A percentile compares a stretch with the other conserved stretches of the same genome.
Evolutionary conservation across 129 eudicot genomes (phyloP).

Genomic region (Arctium lappa): DNA sequence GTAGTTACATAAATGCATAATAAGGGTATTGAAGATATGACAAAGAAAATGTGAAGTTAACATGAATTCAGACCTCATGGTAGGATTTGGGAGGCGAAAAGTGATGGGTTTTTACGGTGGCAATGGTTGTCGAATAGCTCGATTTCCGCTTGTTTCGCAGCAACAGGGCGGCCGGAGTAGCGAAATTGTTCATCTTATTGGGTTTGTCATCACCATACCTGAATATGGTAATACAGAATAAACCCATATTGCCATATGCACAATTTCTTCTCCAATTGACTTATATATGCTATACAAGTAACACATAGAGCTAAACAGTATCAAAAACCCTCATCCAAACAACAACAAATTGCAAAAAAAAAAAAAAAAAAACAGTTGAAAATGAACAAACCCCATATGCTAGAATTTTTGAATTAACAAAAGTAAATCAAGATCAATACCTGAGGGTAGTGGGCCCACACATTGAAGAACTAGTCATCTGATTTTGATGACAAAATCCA

Average conservation of each 20-base stretch:
- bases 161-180: constrained; percentile 10
- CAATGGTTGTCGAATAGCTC: constrained; percentile 47
- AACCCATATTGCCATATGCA: constrained; percentile 53
- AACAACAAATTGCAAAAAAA: background rate
- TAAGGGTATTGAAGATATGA: background rate
- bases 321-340: constrained; percentile 21
- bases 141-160: constrained; percentile 45
- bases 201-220: constrained; percentile 49
- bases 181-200: constrained; percentile 34
- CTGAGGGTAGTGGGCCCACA: constrained; percentile 25
- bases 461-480: constrained; percentile 36
- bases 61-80: constrained; percentile 51
- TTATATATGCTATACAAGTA: constrained; percentile 27
- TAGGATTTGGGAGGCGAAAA: constrained; percentile 45
- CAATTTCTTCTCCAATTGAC: constrained; percentile 49
- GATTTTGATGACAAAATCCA: constrained; percentile 23
- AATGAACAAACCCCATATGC: constrained; percentile 20
- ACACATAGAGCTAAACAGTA: constrained; percentile 28
- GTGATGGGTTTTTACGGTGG: constrained; percentile 29
- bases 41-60: constrained; percentile 6
- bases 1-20: background rate
- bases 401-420: constrained; percentile 14
- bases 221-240: constrained; percentile 62
- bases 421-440: background rate
- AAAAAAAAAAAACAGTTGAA: constrained; percentile 8